Evolutionary conservation across 768 basidiomycete genomes (phyloP).

Genomic region (Porphyrellus cyaneotinctus): DNA sequence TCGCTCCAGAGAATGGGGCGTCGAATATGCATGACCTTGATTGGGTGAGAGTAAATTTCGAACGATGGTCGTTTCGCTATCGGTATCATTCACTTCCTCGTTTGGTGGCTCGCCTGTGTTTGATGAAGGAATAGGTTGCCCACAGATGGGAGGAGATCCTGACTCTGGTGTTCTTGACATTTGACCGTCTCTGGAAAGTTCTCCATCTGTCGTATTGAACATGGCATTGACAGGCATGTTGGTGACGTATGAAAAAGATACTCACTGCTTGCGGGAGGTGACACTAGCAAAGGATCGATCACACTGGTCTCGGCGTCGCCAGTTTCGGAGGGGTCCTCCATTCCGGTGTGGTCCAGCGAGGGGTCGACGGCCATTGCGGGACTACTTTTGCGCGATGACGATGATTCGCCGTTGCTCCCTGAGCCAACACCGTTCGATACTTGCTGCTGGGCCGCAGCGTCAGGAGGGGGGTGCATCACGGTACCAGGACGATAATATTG

Average conservation of each 20-base stretch:
- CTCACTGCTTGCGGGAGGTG: conserved; percentile 17
- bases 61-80: conserved; percentile 15
- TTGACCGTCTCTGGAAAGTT: conserved; percentile 13
- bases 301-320: conserved; percentile 21
- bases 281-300: conserved; percentile 39
- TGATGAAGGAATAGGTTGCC: conserved; percentile 7
- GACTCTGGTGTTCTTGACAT: conserved; percentile 5
- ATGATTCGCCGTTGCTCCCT: conserved; percentile 24
- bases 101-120: conserved; percentile 6
- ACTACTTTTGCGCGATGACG: conserved; percentile 26
- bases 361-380: conserved; percentile 27
- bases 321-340: conserved; percentile 12
- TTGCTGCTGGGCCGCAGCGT: conserved; percentile 17
- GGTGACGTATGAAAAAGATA: conserved; percentile 17
- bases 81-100: conserved; percentile 5
- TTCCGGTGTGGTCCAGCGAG: conserved; percentile 12
- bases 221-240: conserved; percentile 33
- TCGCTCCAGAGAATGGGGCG: conserved; percentile 27
- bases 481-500: conserved; percentile 46
- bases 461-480: conserved; percentile 23
- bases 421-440: conserved; percentile 23
- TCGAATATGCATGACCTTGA: conserved; percentile 26
- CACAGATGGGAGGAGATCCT: conserved; percentile 4
- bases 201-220: conserved; percentile 33
- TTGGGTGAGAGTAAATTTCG: conserved; percentile 21